Evolutionary conservation across 2,329 filamentous ascomycete species (phyloP).

Genomic region (Claviceps lovelessii): DNA sequence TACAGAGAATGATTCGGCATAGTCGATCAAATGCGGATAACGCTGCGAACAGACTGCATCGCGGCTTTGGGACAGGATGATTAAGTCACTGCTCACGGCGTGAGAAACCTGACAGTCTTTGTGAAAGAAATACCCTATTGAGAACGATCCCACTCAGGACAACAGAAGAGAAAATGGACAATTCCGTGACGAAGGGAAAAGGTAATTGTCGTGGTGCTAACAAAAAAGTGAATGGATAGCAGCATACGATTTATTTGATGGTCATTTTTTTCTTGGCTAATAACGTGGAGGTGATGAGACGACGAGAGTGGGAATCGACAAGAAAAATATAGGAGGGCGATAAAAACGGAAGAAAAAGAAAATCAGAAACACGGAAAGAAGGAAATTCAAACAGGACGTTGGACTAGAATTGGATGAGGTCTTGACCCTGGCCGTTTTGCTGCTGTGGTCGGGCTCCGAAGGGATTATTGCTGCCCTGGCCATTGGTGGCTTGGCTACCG

Average conservation of each 20-base stretch:
- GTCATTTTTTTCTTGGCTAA: not conserved
- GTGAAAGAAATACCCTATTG: too few relatives aligned
- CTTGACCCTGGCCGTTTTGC: conserved; percentile 36
- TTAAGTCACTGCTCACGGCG: not conserved
- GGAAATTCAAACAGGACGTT: not conserved
- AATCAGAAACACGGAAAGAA: not conserved
- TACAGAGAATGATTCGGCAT: not conserved
- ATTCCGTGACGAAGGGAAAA: not conserved
- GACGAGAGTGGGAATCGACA: not conserved
- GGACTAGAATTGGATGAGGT: conserved; percentile 48
- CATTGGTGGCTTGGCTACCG: conserved; percentile 36
- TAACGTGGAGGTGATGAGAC: not conserved
- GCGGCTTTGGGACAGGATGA: not conserved
- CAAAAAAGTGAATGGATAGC: not conserved
- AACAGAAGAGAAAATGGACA: not conserved
- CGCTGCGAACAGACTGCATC: not conserved
- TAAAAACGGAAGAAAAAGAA: not conserved
- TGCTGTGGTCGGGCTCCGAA: conserved; percentile 39
- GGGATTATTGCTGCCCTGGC: conserved; percentile 39
- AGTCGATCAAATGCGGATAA: not conserved
- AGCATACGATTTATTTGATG: not conserved
- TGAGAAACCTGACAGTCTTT: not conserved
- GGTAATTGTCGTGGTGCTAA: not conserved
- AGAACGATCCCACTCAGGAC: not conserved
- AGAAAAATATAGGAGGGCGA: not conserved